Evolutionary conservation across 305 asterid genomes (phyloP).

Genomic region (Solanum hybrid): DNA sequence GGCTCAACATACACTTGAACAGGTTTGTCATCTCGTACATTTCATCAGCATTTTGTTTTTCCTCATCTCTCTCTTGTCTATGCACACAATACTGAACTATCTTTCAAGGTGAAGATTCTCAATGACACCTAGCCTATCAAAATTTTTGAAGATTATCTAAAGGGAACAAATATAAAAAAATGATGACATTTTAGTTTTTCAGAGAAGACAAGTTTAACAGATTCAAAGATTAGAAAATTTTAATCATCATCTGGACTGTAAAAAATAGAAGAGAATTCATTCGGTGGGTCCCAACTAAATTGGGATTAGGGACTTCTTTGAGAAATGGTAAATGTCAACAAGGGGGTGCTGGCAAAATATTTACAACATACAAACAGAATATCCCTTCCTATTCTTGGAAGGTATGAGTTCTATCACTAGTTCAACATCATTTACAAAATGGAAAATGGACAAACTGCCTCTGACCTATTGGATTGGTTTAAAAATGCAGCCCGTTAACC

Average conservation of each 20-base stretch:
- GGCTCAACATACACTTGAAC: constrained; percentile 68
- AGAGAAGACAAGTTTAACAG: background rate
- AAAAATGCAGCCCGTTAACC: background rate
- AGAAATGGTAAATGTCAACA: background rate
- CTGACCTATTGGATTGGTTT: background rate
- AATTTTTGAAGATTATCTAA: background rate
- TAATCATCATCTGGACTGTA: background rate
- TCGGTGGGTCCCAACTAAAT: background rate
- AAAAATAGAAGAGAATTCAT: background rate
- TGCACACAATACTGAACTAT: background rate
- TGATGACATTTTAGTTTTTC: background rate
- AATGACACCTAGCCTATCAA: background rate
- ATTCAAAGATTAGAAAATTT: background rate
- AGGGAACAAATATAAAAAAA: background rate
- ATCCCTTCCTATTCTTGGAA: background rate
- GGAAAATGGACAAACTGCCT: background rate
- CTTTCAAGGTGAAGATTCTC: background rate
- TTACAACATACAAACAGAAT: background rate
- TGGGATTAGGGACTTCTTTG: background rate
- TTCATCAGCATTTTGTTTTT: background rate
- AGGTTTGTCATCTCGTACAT: constrained; percentile 19
- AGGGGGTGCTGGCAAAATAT: background rate
- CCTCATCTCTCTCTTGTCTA: background rate
- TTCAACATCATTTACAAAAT: background rate
- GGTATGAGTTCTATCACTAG: background rate